Percentiles rank a stretch among this genome's conserved stretches.
These are phyloP conservation scores for Ceratocystis albifundus DNA, from an alignment of 2,329 filamentous ascomycete species.

Conservation along the genomic window DNA sequence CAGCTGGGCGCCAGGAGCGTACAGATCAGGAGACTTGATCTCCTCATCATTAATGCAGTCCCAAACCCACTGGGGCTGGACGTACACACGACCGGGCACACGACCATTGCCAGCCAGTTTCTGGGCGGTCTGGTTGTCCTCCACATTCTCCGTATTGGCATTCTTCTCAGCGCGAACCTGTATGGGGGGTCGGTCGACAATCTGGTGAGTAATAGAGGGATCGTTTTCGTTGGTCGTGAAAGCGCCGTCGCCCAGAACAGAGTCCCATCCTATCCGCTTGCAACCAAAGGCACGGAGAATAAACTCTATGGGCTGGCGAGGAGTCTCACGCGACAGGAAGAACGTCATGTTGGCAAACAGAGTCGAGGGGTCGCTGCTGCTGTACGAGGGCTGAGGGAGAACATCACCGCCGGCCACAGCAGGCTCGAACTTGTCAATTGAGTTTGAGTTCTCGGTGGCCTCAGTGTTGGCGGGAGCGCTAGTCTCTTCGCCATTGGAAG, in stretches of 20 bases:
- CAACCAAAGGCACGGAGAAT: slow-evolving; percentile 88
- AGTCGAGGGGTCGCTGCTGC: slow-evolving; percentile 54
- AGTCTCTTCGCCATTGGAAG: slow-evolving; percentile 35
- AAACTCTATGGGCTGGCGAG: slow-evolving; percentile 81
- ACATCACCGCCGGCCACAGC: slow-evolving; percentile 74
- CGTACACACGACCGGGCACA: slow-evolving; percentile 81
- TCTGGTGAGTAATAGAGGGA: slow-evolving; percentile 84
- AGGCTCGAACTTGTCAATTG: slow-evolving; percentile 86
- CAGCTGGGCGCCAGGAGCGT: slow-evolving; percentile 77
- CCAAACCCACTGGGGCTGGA: slow-evolving; percentile 99
- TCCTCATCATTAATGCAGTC: slow-evolving; percentile 89
- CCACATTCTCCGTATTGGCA: slow-evolving; percentile 32
- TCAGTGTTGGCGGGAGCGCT: slow-evolving; percentile 36
- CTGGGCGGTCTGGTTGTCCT: slow-evolving; percentile 52
- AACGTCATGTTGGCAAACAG: slow-evolving; percentile 84
- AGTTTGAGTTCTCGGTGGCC: slow-evolving; percentile 40
- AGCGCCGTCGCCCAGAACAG: slow-evolving; percentile 77
- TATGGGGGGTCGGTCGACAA: slow-evolving; percentile 79
- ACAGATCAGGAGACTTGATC: slow-evolving; percentile 73
- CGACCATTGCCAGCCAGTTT: slow-evolving; percentile 53
- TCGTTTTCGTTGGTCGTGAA: slow-evolving; percentile 86
- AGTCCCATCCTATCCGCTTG: slow-evolving; percentile 91
- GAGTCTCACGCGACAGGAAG: slow-evolving; percentile 87
- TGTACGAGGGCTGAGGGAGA: slow-evolving; percentile 62
- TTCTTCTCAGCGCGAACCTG: slow-evolving; percentile 44